Evolutionary conservation across 768 basidiomycete species (phyloP).

Genomic region (Lenzites betulinus): DNA sequence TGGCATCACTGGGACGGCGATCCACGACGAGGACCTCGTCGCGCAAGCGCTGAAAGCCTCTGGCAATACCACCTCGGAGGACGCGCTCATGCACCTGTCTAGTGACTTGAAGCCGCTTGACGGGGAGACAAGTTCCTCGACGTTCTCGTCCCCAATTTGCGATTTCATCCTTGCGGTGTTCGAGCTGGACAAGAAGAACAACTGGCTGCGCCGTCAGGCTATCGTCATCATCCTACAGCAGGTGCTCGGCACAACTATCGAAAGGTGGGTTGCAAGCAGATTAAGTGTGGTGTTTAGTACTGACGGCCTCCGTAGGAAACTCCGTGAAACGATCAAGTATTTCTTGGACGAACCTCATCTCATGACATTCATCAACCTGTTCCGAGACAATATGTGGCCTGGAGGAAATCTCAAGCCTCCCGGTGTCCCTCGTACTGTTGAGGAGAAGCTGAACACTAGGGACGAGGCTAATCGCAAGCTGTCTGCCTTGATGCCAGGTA

Average conservation of each 20-base stretch:
- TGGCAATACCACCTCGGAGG: constrained; percentile 65
- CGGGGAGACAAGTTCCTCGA: constrained; percentile 86
- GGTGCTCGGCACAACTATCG: constrained; percentile 92
- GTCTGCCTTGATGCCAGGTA: constrained; percentile 89
- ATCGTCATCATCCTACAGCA: constrained; percentile 97
- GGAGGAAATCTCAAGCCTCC: constrained; percentile 72
- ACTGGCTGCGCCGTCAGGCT: constrained; percentile 94
- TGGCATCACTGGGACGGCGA: constrained; percentile 75
- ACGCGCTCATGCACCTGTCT: constrained; percentile 69
- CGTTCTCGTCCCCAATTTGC: constrained; percentile 92
- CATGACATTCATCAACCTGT: constrained; percentile 60
- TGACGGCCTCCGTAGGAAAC: constrained; percentile 57
- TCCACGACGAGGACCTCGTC: constrained; percentile 84
- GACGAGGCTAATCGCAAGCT: constrained; percentile 91
- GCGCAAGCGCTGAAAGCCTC: constrained; percentile 75
- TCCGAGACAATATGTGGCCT: constrained; percentile 84
- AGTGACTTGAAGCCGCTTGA: constrained; percentile 80
- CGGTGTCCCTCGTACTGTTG: constrained; percentile 64
- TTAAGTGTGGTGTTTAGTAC: background rate
- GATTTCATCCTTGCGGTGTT: constrained; percentile 92
- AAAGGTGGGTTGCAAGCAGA: constrained; percentile 59
- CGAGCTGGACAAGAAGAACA: constrained; percentile 93
- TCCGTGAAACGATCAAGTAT: constrained; percentile 73
- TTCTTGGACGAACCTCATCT: constrained; percentile 71
- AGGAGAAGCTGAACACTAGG: constrained; percentile 79